These are phyloP conservation scores for Psilocybe mexicana DNA, from an alignment of 1,284 basidiomycete genomes.

Conservation along the genomic window DNA sequence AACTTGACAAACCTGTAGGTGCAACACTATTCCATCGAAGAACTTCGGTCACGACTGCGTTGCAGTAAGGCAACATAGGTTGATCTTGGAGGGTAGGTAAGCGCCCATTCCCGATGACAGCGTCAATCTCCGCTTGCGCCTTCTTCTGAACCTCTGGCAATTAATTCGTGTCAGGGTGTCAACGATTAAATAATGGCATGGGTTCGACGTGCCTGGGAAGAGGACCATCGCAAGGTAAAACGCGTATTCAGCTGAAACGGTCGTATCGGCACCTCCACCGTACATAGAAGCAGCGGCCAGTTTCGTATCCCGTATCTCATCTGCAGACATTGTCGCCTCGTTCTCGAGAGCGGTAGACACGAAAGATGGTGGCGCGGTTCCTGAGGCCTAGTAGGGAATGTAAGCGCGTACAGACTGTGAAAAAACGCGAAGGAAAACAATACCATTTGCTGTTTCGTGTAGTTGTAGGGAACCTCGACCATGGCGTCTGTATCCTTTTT, in stretches of 20 bases:
- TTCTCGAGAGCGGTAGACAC: slow-evolving; percentile 36
- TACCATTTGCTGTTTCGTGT: slow-evolving; percentile 44
- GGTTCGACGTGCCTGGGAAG: slow-evolving; percentile 31
- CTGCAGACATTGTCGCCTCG: slow-evolving; percentile 25
- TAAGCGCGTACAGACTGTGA: background rate
- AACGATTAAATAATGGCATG: background rate
- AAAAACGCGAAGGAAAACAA: background rate
- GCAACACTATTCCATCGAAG: slow-evolving; percentile 31
- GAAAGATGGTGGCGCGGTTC: slow-evolving; percentile 37
- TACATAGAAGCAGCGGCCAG: slow-evolving; percentile 42
- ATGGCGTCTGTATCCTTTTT: slow-evolving; percentile 31
- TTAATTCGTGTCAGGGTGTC: background rate
- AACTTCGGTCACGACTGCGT: slow-evolving; percentile 28
- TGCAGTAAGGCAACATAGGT: slow-evolving; percentile 27
- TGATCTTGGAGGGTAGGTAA: slow-evolving; percentile 28
- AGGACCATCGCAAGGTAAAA: slow-evolving; percentile 45
- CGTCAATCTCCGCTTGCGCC: slow-evolving; percentile 33
- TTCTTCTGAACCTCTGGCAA: slow-evolving; percentile 29
- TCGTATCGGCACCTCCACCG: slow-evolving; percentile 41
- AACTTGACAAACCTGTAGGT: slow-evolving; percentile 25
- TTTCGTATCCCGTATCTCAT: slow-evolving; percentile 38
- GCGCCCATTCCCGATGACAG: slow-evolving; percentile 25
- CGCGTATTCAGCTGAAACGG: slow-evolving; percentile 39
- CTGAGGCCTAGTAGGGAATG: slow-evolving; percentile 32
- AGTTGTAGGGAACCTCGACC: slow-evolving; percentile 37